Conservation (phyloP, 305 asterid genomes). For the Fraxinus albicans region DNA sequence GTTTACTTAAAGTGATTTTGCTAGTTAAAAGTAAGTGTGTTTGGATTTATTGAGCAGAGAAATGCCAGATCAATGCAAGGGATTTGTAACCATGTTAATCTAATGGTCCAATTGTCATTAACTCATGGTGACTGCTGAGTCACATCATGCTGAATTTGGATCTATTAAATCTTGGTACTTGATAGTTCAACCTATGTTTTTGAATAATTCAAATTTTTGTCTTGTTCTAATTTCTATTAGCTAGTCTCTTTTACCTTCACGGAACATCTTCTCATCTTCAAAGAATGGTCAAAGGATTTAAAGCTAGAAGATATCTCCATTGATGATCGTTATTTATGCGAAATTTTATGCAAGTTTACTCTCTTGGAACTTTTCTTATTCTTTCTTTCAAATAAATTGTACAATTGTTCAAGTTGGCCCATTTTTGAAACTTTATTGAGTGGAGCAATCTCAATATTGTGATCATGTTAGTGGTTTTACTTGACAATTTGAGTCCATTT, state of each 20-base stretch:
- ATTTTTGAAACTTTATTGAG: background rate
- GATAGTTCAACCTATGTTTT: background rate
- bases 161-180: background rate
- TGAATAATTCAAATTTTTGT: background rate
- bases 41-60: background rate
- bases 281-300: background rate
- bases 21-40: background rate
- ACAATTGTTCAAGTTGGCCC: background rate
- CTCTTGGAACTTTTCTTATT: background rate
- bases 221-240: background rate
- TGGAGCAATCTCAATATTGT: background rate
- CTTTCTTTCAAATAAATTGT: background rate
- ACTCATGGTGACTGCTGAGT: background rate
- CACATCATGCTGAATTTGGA: background rate
- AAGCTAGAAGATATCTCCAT: background rate
- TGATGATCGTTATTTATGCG: background rate
- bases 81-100: background rate
- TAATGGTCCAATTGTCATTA: background rate
- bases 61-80: background rate
- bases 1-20: background rate
- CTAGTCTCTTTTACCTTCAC: background rate
- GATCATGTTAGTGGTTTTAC: background rate
- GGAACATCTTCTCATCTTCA: background rate
- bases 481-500: constrained; percentile 23
- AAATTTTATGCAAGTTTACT: background rate